phyloP scores from a whole-genome alignment of 345 rosid species.

The Citrus australasica region DNA sequence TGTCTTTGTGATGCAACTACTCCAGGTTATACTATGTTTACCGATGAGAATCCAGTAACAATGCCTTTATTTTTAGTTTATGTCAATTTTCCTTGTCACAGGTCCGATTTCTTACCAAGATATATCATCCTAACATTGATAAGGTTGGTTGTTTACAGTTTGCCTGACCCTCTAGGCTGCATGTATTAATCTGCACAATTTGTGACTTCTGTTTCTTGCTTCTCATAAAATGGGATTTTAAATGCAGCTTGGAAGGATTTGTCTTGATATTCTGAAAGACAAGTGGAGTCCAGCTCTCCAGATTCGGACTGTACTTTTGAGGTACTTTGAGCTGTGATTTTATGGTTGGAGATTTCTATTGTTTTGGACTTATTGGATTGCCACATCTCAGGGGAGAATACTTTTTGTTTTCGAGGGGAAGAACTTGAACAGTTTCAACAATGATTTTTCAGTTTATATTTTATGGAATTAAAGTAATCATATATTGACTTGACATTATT shows the following conservation, averaged over 20 bases:
- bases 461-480: background rate
- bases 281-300: slow-evolving; percentile 99
- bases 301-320: slow-evolving; percentile 93
- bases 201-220: background rate
- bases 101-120: slow-evolving; percentile 98
- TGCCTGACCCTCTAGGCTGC: background rate
- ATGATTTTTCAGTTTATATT: background rate
- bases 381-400: background rate
- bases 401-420: background rate
- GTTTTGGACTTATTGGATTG: background rate
- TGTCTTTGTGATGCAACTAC: background rate
- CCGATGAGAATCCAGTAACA: background rate
- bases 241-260: slow-evolving; percentile 89
- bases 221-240: background rate
- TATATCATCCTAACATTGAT: slow-evolving; percentile 96
- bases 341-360: background rate
- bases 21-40: background rate
- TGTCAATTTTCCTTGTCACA: slow-evolving; percentile 31
- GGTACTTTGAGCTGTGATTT: slow-evolving; percentile 40
- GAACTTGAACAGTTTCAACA: background rate
- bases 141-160: slow-evolving; percentile 48
- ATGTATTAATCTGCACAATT: background rate
- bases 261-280: slow-evolving; percentile 98
- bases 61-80: background rate
- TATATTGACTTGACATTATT: background rate